Base-by-base conservation (phyloP, 1,284 basidiomycete species). In the Pseudozyma tsukubaensis region DNA sequence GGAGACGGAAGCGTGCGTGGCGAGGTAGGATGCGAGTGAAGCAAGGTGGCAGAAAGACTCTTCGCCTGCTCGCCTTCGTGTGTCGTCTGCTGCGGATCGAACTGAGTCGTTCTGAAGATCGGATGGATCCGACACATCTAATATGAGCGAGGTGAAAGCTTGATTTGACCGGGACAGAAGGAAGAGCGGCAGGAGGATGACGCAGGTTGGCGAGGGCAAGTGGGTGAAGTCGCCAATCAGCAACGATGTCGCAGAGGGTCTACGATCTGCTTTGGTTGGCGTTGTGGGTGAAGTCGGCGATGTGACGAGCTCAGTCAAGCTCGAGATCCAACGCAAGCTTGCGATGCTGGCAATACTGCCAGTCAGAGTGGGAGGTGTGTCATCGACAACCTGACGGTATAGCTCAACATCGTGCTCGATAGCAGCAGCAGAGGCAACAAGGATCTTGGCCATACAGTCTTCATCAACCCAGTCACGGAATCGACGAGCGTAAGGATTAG, bases 11-110 rank as follows among this genome's bases (percentile, higher is more conserved):
- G 76, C 74, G 42, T 81, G 77, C 6, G 76, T 75, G 2, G 72
- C 71, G 5, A 81, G 59, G 40, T 80, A 81, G 37, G 80, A 76
- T 6, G 77, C 44, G 8, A 81, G 50, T 13, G 78, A 75, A 18
- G 72, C 75, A 18, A 81, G 42, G 4, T 67, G 54, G 52, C 66
- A 59, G 47, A 67, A 76, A 1, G 68, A 65, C 32, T 65, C 59
- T 35, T 61, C 34, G n/a, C 61, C 53, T 9, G 66, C 67, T 49
- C 61, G 49, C 11, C 24, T n/a, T 1, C 45, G 53, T 5, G 58
- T 47, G 11, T 64, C 56, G 29, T 35, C 19, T 36, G 39, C 47
- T 10, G 34, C 21, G 3, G 55, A 21, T 29, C 37, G 57, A 18
- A 13, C 16, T 19, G 32, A 19, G 16, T 24, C 10, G n/a, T 37